A percentile compares a stretch with the other conserved stretches of the same genome.
Evolutionary conservation across 2,329 filamentous ascomycete genomes (phyloP).

Genomic region (Calonectria pseudoreteaudii): DNA sequence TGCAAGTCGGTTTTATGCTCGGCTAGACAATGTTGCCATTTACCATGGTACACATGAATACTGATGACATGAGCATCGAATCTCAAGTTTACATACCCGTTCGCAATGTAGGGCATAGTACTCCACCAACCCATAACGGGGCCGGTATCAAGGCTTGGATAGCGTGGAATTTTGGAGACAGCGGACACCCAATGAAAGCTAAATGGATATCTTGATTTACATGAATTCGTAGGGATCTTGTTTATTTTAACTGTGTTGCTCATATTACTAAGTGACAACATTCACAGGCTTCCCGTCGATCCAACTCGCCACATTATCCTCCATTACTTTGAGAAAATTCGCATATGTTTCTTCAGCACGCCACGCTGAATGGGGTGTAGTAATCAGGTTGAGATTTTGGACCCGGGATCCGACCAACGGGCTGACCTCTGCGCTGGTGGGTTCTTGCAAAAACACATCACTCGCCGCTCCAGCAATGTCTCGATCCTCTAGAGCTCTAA

Average conservation of each 20-base stretch:
- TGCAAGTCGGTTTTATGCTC: too few relatives aligned
- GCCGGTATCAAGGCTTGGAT: too few relatives aligned
- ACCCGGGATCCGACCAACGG: not conserved
- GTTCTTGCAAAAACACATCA: conserved; percentile 10
- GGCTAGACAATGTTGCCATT: too few relatives aligned
- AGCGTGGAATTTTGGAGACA: too few relatives aligned
- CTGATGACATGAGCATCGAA: too few relatives aligned
- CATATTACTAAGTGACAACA: not conserved
- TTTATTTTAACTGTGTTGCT: not conserved
- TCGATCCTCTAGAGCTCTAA: not conserved
- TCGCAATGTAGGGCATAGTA: too few relatives aligned
- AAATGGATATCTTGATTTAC: not conserved
- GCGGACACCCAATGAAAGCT: too few relatives aligned
- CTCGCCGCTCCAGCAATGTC: conserved; percentile 11
- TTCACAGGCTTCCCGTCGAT: not conserved
- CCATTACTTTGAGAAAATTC: not conserved
- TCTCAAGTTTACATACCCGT: too few relatives aligned
- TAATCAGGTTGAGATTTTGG: conserved; percentile 1
- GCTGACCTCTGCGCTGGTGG: not conserved
- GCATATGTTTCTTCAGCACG: not conserved
- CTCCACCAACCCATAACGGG: too few relatives aligned
- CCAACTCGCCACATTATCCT: not conserved
- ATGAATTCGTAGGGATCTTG: not conserved
- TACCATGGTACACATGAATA: too few relatives aligned
- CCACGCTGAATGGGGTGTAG: conserved; percentile 5